Evolutionary conservation across 352 stramenopile genomes (phyloP).

Genomic region (Phytophthora hibernalis): DNA sequence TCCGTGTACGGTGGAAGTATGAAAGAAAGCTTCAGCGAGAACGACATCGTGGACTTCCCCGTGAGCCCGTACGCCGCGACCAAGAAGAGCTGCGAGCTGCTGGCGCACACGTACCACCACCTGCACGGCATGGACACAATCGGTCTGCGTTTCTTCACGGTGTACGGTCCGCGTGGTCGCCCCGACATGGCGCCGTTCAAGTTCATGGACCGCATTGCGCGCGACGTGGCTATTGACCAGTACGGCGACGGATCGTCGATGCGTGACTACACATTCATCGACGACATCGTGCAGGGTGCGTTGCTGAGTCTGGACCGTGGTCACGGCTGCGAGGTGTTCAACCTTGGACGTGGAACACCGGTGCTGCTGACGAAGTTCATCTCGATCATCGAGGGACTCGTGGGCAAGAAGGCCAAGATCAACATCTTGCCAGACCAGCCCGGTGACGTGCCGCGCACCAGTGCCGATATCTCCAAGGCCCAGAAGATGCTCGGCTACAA

Average conservation of each 20-base stretch:
- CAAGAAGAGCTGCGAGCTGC: constrained; percentile 97
- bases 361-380: constrained; percentile 96
- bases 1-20: constrained; percentile 96
- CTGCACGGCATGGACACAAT: constrained; percentile 96
- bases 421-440: constrained; percentile 95
- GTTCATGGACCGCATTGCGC: constrained; percentile 96
- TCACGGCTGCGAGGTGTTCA: constrained; percentile 95
- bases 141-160: constrained; percentile 98
- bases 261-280: constrained; percentile 99
- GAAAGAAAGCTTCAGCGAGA: constrained; percentile 92
- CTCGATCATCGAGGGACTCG: constrained; percentile 92
- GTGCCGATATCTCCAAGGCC: constrained; percentile 96
- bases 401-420: constrained; percentile 95
- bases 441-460: constrained; percentile 97
- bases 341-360: constrained; percentile 95
- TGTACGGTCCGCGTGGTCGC: constrained; percentile 96
- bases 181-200: constrained; percentile 99
- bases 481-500: constrained; percentile 95
- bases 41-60: constrained; percentile 92
- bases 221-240: constrained; percentile 94
- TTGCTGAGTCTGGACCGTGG: constrained; percentile 74
- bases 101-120: constrained; percentile 98
- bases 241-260: constrained; percentile 96
- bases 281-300: constrained; percentile 98
- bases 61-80: constrained; percentile 97